These are phyloP conservation scores for Candida namnaoensis DNA, from an alignment of 805 yeast species.

Conservation along the genomic window DNA sequence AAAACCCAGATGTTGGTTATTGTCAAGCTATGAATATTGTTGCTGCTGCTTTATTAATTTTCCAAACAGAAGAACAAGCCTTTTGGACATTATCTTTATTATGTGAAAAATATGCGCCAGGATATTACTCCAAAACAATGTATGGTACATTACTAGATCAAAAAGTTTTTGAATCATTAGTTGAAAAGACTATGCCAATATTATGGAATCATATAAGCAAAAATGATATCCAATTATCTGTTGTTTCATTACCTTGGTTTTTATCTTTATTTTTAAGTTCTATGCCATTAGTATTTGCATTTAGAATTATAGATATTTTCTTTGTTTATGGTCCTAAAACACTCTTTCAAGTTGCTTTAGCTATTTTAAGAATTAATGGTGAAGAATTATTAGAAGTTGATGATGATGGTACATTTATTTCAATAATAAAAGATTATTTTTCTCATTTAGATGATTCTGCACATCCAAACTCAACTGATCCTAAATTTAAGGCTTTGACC, in stretches of 20 bases:
- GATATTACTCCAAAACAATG: conserved; percentile 95
- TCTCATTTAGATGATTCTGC: conserved; percentile 69
- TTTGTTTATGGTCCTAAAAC: conserved; percentile 86
- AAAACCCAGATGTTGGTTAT: conserved; percentile 93
- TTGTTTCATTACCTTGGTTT: conserved; percentile 95
- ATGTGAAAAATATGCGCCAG: conserved; percentile 85
- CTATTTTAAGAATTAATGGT: conserved; percentile 82
- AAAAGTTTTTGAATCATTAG: conserved; percentile 84
- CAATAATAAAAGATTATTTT: conserved; percentile 78
- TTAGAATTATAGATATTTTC: conserved; percentile 83
- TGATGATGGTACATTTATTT: conserved; percentile 90
- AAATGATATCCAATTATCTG: conserved; percentile 84
- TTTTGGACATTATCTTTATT: conserved; percentile 82
- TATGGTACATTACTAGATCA: conserved; percentile 94
- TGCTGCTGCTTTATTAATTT: conserved; percentile 67
- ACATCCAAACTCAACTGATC: conserved; percentile 61
- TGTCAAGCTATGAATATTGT: conserved; percentile 99
- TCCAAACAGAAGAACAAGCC: conserved; percentile 95
- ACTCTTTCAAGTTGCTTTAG: conserved; percentile 87
- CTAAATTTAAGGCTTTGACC: conserved; percentile 58
- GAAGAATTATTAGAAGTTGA: conserved; percentile 69
- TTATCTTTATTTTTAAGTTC: conserved; percentile 81
- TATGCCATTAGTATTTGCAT: conserved; percentile 92
- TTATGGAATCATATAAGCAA: conserved; percentile 74
- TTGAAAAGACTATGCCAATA: conserved; percentile 82